Conservation (phyloP, 164 flowering plant genomes). For the Annona cherimola region DNA sequence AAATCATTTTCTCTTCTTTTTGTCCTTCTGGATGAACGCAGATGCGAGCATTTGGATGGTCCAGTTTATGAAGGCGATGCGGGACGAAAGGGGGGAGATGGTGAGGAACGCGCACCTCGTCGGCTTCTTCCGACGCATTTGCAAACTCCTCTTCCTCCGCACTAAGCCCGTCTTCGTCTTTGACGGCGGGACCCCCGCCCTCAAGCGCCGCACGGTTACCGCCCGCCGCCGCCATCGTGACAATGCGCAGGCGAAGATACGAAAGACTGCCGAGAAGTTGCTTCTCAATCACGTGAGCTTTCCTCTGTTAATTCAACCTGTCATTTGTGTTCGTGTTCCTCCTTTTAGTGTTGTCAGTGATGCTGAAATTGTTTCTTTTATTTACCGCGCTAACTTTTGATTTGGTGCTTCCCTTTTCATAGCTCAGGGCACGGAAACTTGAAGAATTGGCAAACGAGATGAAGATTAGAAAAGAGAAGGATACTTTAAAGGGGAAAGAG, state of each 20-base stretch:
- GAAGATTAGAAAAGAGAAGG: conserved; percentile 36
- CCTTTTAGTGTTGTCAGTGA: not conserved
- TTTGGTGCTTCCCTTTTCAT: not conserved
- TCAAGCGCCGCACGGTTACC: conserved; percentile 84
- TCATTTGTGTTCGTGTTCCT: not conserved
- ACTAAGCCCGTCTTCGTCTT: conserved; percentile 93
- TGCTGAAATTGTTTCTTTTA: not conserved
- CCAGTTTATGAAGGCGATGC: conserved; percentile 97
- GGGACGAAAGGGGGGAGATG: conserved; percentile 97
- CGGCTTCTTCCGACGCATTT: conserved; percentile 89
- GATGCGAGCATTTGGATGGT: conserved; percentile 99
- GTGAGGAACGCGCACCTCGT: conserved; percentile 79
- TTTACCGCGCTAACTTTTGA: not conserved
- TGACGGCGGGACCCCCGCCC: conserved; percentile 92
- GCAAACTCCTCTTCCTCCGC: conserved; percentile 81
- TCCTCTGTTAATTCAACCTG: too few species aligned
- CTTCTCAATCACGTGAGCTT: conserved; percentile 74
- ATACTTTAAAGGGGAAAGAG: conserved; percentile 52
- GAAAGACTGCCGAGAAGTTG: conserved; percentile 93
- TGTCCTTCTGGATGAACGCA: conserved; percentile 13
- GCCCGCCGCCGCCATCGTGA: conserved; percentile 91
- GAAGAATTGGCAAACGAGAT: conserved; percentile 61
- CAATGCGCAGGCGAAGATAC: conserved; percentile 84
- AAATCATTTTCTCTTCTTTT: not conserved
- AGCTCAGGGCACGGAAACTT: conserved; percentile 68